A percentile compares a stretch with the other conserved stretches of the same genome.
These are phyloP conservation scores for Sanghuangporus sanghuang DNA, from an alignment of 1,284 basidiomycete genomes.

Conservation along the genomic window DNA sequence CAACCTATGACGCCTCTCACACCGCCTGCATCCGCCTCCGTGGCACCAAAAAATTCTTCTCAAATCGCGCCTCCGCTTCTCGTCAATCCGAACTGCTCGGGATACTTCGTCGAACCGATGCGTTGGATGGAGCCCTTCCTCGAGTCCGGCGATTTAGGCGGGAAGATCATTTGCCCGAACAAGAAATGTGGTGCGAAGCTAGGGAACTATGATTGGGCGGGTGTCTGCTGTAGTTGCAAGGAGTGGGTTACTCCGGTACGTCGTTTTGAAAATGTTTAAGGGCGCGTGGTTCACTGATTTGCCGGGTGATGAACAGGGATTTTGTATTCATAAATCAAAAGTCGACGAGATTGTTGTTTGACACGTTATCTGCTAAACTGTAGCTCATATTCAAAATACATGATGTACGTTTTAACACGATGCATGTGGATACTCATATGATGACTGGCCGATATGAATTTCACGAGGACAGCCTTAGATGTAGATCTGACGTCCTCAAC, in stretches of 20 bases:
- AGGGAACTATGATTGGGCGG: constrained; percentile 97
- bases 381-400: neutral
- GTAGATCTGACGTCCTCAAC: too few relatives aligned
- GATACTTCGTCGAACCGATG: constrained; percentile 96
- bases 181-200: constrained; percentile 86
- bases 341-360: constrained; percentile 74
- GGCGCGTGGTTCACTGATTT: neutral
- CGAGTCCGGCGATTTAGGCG: constrained; percentile 67
- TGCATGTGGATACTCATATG: neutral
- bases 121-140: constrained; percentile 93
- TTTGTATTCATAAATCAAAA: constrained; percentile 85
- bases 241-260: constrained; percentile 86
- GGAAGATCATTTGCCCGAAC: constrained; percentile 91
- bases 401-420: neutral
- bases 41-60: constrained; percentile 5
- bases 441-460: too few relatives aligned
- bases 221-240: constrained; percentile 86
- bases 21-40: constrained; percentile 8
- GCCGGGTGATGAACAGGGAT: constrained; percentile 49
- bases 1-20: constrained; percentile 27
- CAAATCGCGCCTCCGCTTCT: constrained; percentile 53
- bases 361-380: neutral
- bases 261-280: constrained; percentile 23
- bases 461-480: too few relatives aligned
- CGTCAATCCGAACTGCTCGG: constrained; percentile 77